Evolutionary conservation across 192 early-diverging fungal genomes (phyloP), one percentile per base, ranked within the genome.

Genomic region (Chytriomyces sp.): DNA sequence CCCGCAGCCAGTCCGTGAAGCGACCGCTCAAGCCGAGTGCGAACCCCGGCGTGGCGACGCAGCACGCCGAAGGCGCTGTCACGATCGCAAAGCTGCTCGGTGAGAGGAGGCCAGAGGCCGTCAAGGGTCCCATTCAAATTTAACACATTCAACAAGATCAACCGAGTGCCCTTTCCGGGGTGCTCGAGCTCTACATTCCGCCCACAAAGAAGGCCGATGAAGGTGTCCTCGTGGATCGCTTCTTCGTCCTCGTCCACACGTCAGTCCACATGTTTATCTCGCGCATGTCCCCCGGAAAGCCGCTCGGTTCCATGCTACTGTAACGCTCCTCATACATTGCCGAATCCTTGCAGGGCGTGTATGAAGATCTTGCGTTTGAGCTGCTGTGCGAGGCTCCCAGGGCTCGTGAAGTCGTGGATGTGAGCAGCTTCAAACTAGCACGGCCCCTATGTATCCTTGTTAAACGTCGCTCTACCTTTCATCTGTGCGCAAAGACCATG

Each of bases 251-350:
- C 10, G 58, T 30, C 5, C 4, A 5, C 10, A 5, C 32, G 4
- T 28, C 58, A 4, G 28, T 60, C 5, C 37, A 60, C 58, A 60
- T 60, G 58, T 60, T 60, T 36, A 36, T 60, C 22, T 32, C 58
- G 8, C 25, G 58, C 17, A 17, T 22, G 32, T 28, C 58, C 32
- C 10, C 7, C 30, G 32, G 58, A 12, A 25, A 60, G 37, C 58
- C 58, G 7, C 33, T 60, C 4, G 58, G 22, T 10, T 5, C 4
- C 8, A 32, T 60, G 5, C 32, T 36, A 0, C 33, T 60, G 22
- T 17, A 30, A 0, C 30, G 32, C 6, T 8, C 4, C 37, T 5
- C 58, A 25, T 60, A 34, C 58, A 36, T 60, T 28, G 33, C 37
- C 30, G 33, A 12, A 6, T 10, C 31, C 31, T 36, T 60, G 17